Conservation (phyloP, 2,329 filamentous ascomycete genomes). For the Endocalyx cinctus region DNA sequence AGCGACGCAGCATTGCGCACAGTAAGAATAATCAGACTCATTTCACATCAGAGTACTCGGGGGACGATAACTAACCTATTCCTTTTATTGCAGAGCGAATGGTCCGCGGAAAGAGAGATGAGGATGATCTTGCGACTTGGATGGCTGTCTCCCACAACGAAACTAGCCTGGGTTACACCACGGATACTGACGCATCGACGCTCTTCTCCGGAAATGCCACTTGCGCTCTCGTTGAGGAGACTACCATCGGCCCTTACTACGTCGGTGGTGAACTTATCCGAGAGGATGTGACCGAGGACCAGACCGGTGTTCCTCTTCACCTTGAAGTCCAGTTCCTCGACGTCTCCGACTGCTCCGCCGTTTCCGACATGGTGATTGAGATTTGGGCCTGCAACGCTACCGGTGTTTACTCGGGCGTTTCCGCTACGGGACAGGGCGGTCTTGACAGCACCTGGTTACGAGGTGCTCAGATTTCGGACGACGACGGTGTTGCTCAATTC, state of each 20-base stretch:
- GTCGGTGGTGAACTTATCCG: constrained; percentile 27
- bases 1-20: constrained; percentile 19
- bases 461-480: constrained; percentile 34
- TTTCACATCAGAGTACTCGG: no score
- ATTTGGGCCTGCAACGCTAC: constrained; percentile 31
- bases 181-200: constrained; percentile 28
- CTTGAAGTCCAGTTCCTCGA: constrained; percentile 30
- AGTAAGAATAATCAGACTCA: no score
- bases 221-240: constrained; percentile 12
- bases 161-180: constrained; percentile 20
- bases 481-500: constrained; percentile 37
- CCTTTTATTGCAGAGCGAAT: constrained; percentile 7
- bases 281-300: constrained; percentile 26
- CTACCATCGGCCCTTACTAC: constrained; percentile 12
- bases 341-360: constrained; percentile 22
- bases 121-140: constrained; percentile 9
- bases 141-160: constrained; percentile 10
- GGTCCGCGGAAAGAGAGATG: constrained; percentile 8
- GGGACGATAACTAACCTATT: background rate
- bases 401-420: constrained; percentile 45
- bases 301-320: constrained; percentile 26
- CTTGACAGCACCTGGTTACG: constrained; percentile 36
- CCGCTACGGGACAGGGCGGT: constrained; percentile 37
- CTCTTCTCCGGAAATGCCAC: constrained; percentile 12
- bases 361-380: constrained; percentile 24